Evolutionary conservation across 2,329 filamentous ascomycete genomes (phyloP), one percentile per base, ranked within the genome.

Genomic region (Eurotiales sp.): DNA sequence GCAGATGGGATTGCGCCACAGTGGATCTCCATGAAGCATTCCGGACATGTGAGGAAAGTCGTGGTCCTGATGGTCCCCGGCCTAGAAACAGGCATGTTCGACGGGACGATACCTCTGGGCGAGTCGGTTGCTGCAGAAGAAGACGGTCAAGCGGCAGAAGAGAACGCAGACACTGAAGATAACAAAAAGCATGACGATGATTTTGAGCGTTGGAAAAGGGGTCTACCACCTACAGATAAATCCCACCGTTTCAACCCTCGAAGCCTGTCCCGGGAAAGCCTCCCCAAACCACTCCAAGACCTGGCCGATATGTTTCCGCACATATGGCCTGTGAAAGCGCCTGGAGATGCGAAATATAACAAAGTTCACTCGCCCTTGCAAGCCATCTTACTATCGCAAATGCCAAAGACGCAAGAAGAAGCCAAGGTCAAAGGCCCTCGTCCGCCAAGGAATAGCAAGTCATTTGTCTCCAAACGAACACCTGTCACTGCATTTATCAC

Each of bases 41-140:
- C 78, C 40, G 70, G 68, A 15, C 72, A 75, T 54, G 76, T 85
- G 36, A 72, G 73, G 51, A 95, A 93, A 71, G 86, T 95, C 25
- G 91, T 97, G 25, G 82, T 88, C 36, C 74, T 99, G 58, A 92
- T 96, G 87, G 84, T 96, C 10, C 93, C 93, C 10, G 93, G 93
- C 0, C 73, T 99, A 21, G 92, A 97, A 65, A 82, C 89, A 62
- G 87, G 84, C 56, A 93, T 97, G 87, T 95, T 97, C 72, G 82
- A 87, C 66, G 78, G 81, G 30, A 73, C 70, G 3, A 70, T 81
- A 29, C 58, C 69, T 22, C 54, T 66, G 27, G 27, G 54, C 8
- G 48, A 43, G 8, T 34, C 52, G n/a, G 52, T 55, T 8, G 50
- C 39, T 8, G 49, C 42, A 22, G 51, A n/a, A n/a, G n/a, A n/a